These are phyloP conservation scores for Acer saccharum DNA, from an alignment of 345 rosid species.

Conservation along the genomic window DNA sequence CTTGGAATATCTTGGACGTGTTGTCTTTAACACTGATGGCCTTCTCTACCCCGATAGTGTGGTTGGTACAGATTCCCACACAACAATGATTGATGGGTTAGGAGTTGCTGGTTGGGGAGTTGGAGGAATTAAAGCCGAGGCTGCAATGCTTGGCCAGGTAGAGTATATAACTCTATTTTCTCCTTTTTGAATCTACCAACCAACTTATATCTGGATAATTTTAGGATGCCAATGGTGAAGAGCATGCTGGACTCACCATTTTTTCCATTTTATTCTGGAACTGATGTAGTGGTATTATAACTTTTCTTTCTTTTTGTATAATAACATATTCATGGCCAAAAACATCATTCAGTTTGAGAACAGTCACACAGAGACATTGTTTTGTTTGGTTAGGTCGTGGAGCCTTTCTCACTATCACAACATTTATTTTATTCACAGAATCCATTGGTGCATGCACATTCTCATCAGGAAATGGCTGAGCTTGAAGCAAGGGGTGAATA, in stretches of 20 bases:
- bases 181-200: not conserved
- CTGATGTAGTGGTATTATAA: not conserved
- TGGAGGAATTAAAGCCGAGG: constrained; percentile 94
- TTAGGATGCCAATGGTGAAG: not conserved
- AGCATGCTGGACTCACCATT: not conserved
- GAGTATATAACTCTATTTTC: not conserved
- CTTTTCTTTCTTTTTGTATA: not conserved
- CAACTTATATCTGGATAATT: not conserved
- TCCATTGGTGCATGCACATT: not conserved
- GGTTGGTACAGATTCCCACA: constrained; percentile 91
- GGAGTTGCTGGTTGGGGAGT: constrained; percentile 98
- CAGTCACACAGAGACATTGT: not conserved
- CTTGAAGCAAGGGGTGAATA: constrained; percentile 87
- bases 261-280: not conserved
- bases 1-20: constrained; percentile 86
- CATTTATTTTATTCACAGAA: not conserved
- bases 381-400: not conserved
- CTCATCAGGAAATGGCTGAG: constrained; percentile 65
- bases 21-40: constrained; percentile 75
- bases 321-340: not conserved
- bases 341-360: not conserved
- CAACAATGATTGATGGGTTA: constrained; percentile 91
- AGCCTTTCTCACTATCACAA: not conserved
- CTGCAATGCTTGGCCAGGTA: constrained; percentile 93
- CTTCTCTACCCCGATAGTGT: constrained; percentile 81